A percentile compares a stretch with the other conserved stretches of the same genome.
These are phyloP conservation scores for Mediolabrus comicus DNA, from an alignment of 108 stramenopile genomes.

Conservation along the genomic window DNA sequence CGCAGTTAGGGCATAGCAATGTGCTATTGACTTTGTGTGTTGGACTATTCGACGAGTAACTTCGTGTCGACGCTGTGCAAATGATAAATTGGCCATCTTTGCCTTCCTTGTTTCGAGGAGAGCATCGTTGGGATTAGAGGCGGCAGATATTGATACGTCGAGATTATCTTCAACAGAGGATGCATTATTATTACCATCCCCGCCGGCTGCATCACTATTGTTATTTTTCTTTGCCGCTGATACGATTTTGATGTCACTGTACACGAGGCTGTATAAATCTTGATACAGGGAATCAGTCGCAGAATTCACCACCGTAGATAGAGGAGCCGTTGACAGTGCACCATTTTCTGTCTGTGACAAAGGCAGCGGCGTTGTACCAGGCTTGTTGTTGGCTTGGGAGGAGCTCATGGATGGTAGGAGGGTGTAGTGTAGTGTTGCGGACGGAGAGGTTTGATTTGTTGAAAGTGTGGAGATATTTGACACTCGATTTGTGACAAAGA, in stretches of 20 bases:
- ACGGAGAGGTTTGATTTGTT: too few relatives aligned
- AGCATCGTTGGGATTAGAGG: slow-evolving; percentile 7
- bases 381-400: slow-evolving; percentile 11
- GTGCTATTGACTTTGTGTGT: slow-evolving; percentile 61
- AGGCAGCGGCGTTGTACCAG: slow-evolving; percentile 28
- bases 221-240: slow-evolving; percentile 25
- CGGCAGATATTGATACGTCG: not conserved
- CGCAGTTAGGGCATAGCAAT: slow-evolving; percentile 70
- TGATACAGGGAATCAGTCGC: slow-evolving; percentile 77
- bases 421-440: too few relatives aligned
- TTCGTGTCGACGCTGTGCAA: slow-evolving; percentile 85
- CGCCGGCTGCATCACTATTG: slow-evolving; percentile 13
- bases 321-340: slow-evolving; percentile 71
- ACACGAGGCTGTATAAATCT: slow-evolving; percentile 77
- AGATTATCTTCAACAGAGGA: slow-evolving; percentile 6
- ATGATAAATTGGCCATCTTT: slow-evolving; percentile 80
- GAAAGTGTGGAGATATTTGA: too few relatives aligned
- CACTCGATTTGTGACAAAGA: not conserved
- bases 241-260: slow-evolving; percentile 69
- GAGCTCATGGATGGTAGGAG: too few relatives aligned
- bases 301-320: slow-evolving; percentile 66
- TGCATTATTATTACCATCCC: slow-evolving; percentile 4
- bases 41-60: slow-evolving; percentile 64
- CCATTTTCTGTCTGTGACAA: slow-evolving; percentile 69
- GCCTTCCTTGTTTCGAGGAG: slow-evolving; percentile 40